A percentile compares a stretch with the other conserved stretches of the same genome.
These are phyloP conservation scores for Lepidium campestre DNA, from an alignment of 441 rosid species.

Conservation along the genomic window DNA sequence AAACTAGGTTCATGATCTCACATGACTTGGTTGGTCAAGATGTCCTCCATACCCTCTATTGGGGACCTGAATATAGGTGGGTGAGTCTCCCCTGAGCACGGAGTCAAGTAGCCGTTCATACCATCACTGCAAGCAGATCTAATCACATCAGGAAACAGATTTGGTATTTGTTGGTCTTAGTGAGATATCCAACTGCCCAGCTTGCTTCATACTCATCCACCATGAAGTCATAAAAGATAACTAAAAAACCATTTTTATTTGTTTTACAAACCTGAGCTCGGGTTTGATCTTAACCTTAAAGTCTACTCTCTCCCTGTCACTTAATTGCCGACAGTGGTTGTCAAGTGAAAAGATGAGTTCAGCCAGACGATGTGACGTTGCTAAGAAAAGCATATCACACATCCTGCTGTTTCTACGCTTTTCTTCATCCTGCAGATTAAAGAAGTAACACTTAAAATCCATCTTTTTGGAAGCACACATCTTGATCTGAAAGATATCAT, in stretches of 20 bases:
- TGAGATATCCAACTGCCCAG: background rate
- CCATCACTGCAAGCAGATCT: conserved; percentile 74
- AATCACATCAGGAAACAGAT: conserved; percentile 34
- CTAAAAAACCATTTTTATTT: background rate
- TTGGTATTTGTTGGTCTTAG: background rate
- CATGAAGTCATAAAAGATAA: background rate
- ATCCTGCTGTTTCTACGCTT: conserved; percentile 71
- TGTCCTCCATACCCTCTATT: conserved; percentile 79
- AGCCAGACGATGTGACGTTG: conserved; percentile 76
- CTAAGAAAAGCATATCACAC: conserved; percentile 87
- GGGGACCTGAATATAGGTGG: conserved; percentile 95
- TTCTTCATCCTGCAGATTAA: conserved; percentile 67
- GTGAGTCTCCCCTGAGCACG: conserved; percentile 79
- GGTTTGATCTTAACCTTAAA: conserved; percentile 62
- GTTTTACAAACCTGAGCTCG: conserved; percentile 64
- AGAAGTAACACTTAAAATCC: background rate
- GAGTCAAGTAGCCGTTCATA: conserved; percentile 90
- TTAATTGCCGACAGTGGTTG: conserved; percentile 61
- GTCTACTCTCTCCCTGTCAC: conserved; percentile 43
- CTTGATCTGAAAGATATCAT: background rate
- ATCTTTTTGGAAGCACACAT: conserved; percentile 2
- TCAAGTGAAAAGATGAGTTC: conserved; percentile 78
- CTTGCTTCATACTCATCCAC: background rate
- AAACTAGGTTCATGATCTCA: conserved; percentile 28
- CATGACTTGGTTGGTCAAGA: conserved; percentile 88